phyloP scores from a whole-genome alignment of 768 basidiomycete species.

The Gymnopilus dilepis region DNA sequence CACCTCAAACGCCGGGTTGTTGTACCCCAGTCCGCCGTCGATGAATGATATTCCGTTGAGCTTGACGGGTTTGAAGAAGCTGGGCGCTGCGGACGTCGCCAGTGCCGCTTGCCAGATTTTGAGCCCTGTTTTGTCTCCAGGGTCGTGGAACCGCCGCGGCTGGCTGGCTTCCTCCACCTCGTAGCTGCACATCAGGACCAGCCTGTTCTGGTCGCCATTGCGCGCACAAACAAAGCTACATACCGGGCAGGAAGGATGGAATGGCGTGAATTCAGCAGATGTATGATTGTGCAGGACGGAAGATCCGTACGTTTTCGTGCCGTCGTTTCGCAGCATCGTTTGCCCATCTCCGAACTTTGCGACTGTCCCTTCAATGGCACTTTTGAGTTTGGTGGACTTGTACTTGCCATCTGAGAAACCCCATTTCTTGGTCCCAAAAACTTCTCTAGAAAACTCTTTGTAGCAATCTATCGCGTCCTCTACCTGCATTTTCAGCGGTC shows the following conservation, averaged over 20 bases:
- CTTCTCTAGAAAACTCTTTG: not conserved
- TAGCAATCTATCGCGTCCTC: not conserved
- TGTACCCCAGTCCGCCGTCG: not conserved
- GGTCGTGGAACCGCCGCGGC: too few relatives aligned
- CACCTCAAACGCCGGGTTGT: not conserved
- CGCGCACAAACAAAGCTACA: slow-evolving; percentile 9
- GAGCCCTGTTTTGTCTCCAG: not conserved
- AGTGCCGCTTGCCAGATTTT: slow-evolving; percentile 5
- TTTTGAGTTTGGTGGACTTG: not conserved
- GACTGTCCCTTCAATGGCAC: not conserved
- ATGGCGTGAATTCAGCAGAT: too few relatives aligned
- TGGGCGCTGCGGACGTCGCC: slow-evolving; percentile 7
- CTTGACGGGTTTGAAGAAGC: slow-evolving; percentile 5
- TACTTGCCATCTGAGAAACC: not conserved
- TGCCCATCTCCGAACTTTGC: not conserved
- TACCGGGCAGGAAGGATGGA: too few relatives aligned
- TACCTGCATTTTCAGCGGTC: not conserved
- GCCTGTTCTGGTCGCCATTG: slow-evolving; percentile 2
- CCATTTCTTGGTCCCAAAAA: not conserved
- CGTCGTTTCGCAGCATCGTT: not conserved
- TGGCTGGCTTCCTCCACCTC: not conserved
- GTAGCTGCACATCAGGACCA: slow-evolving; percentile 1
- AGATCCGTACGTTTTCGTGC: too few relatives aligned
- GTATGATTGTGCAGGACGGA: not conserved
- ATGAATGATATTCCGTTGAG: not conserved